These are phyloP conservation scores for Stemphylium beticola DNA, from an alignment of 2,329 filamentous ascomycete species.

Conservation along the genomic window DNA sequence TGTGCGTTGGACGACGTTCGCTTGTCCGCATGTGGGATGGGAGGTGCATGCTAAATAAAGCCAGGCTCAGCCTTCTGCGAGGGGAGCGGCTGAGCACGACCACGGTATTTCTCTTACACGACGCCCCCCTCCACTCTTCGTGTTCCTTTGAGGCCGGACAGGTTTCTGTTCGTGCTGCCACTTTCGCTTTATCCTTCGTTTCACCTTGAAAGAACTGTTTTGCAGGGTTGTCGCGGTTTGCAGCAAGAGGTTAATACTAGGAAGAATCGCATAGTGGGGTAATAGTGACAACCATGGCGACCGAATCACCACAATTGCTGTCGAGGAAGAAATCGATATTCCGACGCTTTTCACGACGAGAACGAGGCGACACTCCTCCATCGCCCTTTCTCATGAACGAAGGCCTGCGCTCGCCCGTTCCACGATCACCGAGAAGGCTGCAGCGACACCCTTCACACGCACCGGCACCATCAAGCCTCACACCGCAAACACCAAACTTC, in stretches of 20 bases:
- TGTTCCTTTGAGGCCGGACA: background rate
- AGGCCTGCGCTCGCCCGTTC: background rate
- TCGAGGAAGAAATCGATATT: slow-evolving; percentile 27
- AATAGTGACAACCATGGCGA: slow-evolving; percentile 19
- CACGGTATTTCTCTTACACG: slow-evolving; percentile 7
- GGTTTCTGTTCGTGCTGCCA: background rate
- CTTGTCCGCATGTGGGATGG: slow-evolving; percentile 10
- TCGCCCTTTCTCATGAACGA: slow-evolving; percentile 10
- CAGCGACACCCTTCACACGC: slow-evolving; percentile 5
- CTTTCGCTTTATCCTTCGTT: background rate
- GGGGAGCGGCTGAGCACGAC: slow-evolving; percentile 12
- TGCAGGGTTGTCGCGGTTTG: background rate
- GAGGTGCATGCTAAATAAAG: slow-evolving; percentile 17
- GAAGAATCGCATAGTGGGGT: slow-evolving; percentile 2
- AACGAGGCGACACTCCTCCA: slow-evolving; percentile 11
- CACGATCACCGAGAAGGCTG: slow-evolving; percentile 4
- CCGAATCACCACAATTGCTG: slow-evolving; percentile 19
- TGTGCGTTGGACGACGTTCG: slow-evolving; percentile 7
- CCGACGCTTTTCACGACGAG: slow-evolving; percentile 25
- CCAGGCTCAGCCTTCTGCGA: slow-evolving; percentile 16
- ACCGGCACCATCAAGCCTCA: slow-evolving; percentile 3
- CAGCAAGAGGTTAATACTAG: background rate
- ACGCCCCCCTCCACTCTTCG: slow-evolving; percentile 3
- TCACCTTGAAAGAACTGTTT: background rate
- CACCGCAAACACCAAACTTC: too few species aligned